Evolutionary conservation across 2,329 filamentous ascomycete species (phyloP).

Genomic region (Parasarocladium wereldwijsianum): DNA sequence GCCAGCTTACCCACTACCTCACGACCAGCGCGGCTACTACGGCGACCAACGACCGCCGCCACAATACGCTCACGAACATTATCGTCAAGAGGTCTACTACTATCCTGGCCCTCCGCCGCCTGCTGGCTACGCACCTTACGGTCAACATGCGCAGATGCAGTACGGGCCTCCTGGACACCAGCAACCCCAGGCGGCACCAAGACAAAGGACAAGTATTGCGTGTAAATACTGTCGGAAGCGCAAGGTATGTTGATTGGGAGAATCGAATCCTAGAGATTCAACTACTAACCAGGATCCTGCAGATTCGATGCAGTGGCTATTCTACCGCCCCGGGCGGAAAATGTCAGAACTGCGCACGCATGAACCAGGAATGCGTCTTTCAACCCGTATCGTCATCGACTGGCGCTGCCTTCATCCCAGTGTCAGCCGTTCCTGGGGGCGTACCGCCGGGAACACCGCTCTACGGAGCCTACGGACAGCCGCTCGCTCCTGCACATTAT

Average conservation of each 20-base stretch:
- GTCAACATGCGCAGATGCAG: slow-evolving; percentile 11
- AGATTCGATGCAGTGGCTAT: slow-evolving; percentile 49
- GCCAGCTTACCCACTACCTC: slow-evolving; percentile 21
- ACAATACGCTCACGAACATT: slow-evolving; percentile 18
- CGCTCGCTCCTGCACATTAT: slow-evolving; percentile 21
- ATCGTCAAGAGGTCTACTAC: slow-evolving; percentile 19
- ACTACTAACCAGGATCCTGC: slow-evolving; percentile 10
- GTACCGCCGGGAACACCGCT: slow-evolving; percentile 41
- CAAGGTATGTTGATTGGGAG: slow-evolving; percentile 27
- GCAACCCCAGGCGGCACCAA: slow-evolving; percentile 33
- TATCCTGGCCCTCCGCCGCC: slow-evolving; percentile 18
- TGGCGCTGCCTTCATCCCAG: slow-evolving; percentile 42
- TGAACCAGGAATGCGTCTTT: slow-evolving; percentile 47
- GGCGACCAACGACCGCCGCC: slow-evolving; percentile 19
- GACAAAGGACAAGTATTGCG: slow-evolving; percentile 44
- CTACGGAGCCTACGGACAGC: slow-evolving; percentile 43
- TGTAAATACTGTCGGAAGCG: slow-evolving; percentile 47
- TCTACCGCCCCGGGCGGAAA: slow-evolving; percentile 43
- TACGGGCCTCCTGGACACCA: slow-evolving; percentile 20
- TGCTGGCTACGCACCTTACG: slow-evolving; percentile 6
- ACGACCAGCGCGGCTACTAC: slow-evolving; percentile 24
- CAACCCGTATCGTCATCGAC: slow-evolving; percentile 42
- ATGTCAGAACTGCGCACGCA: slow-evolving; percentile 45
- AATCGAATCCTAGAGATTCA: not conserved
- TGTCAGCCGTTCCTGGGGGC: slow-evolving; percentile 42